Evolutionary conservation across 768 basidiomycete genomes (phyloP), one percentile per base, ranked within the genome.

Genomic region (Boletellus ananiceps): DNA sequence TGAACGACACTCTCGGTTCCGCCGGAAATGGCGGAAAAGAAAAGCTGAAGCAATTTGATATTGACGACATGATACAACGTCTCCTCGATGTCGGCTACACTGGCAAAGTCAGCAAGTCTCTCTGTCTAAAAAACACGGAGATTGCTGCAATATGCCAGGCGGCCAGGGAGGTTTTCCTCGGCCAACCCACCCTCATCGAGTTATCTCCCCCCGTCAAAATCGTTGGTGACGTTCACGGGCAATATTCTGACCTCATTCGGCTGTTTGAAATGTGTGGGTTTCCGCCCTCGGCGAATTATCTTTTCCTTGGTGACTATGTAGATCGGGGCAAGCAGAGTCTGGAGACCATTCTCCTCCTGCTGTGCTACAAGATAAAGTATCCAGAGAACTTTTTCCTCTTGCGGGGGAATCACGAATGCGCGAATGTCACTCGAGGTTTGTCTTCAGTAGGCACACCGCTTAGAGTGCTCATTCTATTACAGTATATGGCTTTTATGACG

Each of bases 401-500:
- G 46, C 81, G 96, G 62, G 96, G 96, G 37, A 99, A 99, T 69
- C 96, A 99, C 68, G 96, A 99, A 74, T 97, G 95, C 65, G 96
- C 96, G 40, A 98, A 98, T 63, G 96, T 99, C 46, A 99, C 96
- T 47, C 78, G 96, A 84, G 95, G 94, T 93, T 54, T 56, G 87
- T 52, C 25, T 49, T 39, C 19, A 48, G 5, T 29, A 3, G 16
- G 11, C 55, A 34, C 43, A 29, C 63, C 56, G 46, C 38, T 55
- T 38, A 21, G n/a, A 33, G 16, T 40, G 32, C 57, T 69, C 29
- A 65, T 46, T 16, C 32, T 52, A 25, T 6, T 41, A 16, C 31
- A 97, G 96, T 98, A 18, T 99, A 99, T 62, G 96, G 96, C 23
- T 99, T 99, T 73, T 99, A 99, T 69, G 96, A 98, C 73, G 96